Evolutionary conservation across 2,329 filamentous ascomycete species (phyloP).

Genomic region (Penicillium polonicum): DNA sequence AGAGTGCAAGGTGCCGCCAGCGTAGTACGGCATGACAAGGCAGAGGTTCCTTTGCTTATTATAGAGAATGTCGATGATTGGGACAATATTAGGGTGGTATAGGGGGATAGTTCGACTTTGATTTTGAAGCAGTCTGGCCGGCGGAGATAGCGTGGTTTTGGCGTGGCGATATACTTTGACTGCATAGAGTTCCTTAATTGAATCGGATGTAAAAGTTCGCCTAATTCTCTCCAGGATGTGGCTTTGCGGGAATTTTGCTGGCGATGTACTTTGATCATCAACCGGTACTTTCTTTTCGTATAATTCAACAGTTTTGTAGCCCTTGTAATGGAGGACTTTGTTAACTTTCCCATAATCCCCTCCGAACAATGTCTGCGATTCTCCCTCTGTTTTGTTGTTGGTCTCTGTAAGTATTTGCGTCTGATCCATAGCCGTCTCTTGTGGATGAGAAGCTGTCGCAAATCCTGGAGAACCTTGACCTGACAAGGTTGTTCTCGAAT

Average conservation of each 20-base stretch:
- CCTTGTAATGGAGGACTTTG: constrained; percentile 1
- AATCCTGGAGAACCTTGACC: neutral
- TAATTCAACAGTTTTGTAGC: constrained; percentile 1
- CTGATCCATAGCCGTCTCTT: neutral
- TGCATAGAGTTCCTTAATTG: constrained; percentile 8
- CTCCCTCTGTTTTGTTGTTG: neutral
- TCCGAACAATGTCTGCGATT: neutral
- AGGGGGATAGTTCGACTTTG: neutral
- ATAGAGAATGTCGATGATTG: constrained; percentile 7
- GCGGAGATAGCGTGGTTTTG: neutral
- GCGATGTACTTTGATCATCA: neutral
- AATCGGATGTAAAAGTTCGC: neutral
- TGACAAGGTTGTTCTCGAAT: too few species aligned
- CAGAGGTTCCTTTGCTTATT: constrained; percentile 7
- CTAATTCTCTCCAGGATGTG: neutral
- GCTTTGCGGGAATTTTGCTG: neutral
- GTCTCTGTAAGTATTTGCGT: neutral
- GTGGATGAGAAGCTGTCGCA: neutral
- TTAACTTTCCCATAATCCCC: constrained; percentile 4
- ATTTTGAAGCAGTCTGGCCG: neutral
- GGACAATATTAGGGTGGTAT: constrained; percentile 6
- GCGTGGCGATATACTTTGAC: constrained; percentile 4
- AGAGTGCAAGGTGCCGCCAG: constrained; percentile 4
- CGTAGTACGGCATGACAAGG: constrained; percentile 11
- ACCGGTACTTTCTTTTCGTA: constrained; percentile 3